These are phyloP conservation scores for Geranium rotundifolium DNA, from an alignment of 345 rosid species.

Conservation along the genomic window DNA sequence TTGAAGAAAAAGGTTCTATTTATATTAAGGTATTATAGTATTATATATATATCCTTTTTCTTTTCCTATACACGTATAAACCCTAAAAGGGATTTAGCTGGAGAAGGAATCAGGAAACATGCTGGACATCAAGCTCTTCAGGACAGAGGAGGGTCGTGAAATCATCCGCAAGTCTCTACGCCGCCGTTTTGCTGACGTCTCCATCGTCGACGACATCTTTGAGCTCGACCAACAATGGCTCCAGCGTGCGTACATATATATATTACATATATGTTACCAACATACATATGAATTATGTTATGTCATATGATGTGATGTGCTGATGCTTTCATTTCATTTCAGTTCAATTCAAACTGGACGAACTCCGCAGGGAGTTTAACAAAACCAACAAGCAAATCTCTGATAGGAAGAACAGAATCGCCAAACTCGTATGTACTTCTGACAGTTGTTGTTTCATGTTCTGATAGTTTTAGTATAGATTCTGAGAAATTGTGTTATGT, in stretches of 20 bases:
- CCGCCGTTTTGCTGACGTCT: slow-evolving; percentile 54
- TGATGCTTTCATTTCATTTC: background rate
- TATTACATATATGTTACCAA: too few relatives aligned
- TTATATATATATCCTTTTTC: too few relatives aligned
- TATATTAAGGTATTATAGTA: too few relatives aligned
- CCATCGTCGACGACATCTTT: slow-evolving; percentile 59
- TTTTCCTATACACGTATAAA: too few relatives aligned
- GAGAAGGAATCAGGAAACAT: slow-evolving; percentile 23
- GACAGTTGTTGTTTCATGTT: too few relatives aligned
- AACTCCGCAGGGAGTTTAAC: slow-evolving; percentile 54
- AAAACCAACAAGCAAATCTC: slow-evolving; percentile 59
- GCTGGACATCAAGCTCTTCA: slow-evolving; percentile 74
- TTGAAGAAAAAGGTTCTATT: too few relatives aligned
- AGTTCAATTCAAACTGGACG: slow-evolving; percentile 71
- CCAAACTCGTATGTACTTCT: slow-evolving; percentile 15
- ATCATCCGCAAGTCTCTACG: slow-evolving; percentile 67
- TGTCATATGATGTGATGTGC: background rate
- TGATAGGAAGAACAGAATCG: slow-evolving; percentile 40
- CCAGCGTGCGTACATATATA: slow-evolving; percentile 49
- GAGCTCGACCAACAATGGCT: slow-evolving; percentile 74
- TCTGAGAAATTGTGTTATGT: too few relatives aligned
- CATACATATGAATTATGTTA: background rate
- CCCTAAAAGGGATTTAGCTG: too few relatives aligned
- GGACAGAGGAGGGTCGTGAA: slow-evolving; percentile 62
- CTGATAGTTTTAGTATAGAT: too few relatives aligned